A percentile compares a stretch with the other conserved stretches of the same genome.
Conservation (phyloP, 148 eudicot species). For the Nepenthes mirabilis region DNA sequence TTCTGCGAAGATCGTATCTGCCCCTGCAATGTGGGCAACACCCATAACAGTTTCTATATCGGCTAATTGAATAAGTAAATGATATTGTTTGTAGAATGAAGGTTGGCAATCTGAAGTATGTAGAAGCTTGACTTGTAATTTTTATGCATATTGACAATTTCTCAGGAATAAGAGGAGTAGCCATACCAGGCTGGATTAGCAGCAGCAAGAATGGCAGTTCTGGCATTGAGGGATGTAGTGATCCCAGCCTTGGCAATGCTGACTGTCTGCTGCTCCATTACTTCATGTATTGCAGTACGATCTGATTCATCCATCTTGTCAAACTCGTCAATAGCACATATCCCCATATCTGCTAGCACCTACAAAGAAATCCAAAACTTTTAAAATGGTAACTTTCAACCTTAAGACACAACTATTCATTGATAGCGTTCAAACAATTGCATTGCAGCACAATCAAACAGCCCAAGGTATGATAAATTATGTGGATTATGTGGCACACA, state of each 20-base stretch:
- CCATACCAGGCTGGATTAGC: slow-evolving; percentile 97
- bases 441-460: neutral
- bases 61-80: neutral
- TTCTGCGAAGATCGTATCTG: slow-evolving; percentile 92
- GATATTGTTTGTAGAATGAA: neutral
- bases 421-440: too few species aligned
- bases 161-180: neutral
- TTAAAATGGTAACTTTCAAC: neutral
- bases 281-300: slow-evolving; percentile 98
- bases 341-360: slow-evolving; percentile 99
- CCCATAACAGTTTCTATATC: neutral
- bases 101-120: neutral
- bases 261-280: slow-evolving; percentile 99
- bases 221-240: slow-evolving; percentile 93
- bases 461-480: neutral
- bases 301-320: slow-evolving; percentile 99
- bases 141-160: neutral
- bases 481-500: neutral
- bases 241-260: slow-evolving; percentile 99
- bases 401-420: too few species aligned
- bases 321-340: slow-evolving; percentile 97
- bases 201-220: slow-evolving; percentile 99
- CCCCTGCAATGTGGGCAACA: slow-evolving; percentile 49
- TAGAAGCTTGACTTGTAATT: neutral
- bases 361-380: slow-evolving; percentile 13